A percentile compares a stretch with the other conserved stretches of the same genome.
phyloP scores from a whole-genome alignment of 129 eudicot genomes.

The Chrysanthemum makinoi region DNA sequence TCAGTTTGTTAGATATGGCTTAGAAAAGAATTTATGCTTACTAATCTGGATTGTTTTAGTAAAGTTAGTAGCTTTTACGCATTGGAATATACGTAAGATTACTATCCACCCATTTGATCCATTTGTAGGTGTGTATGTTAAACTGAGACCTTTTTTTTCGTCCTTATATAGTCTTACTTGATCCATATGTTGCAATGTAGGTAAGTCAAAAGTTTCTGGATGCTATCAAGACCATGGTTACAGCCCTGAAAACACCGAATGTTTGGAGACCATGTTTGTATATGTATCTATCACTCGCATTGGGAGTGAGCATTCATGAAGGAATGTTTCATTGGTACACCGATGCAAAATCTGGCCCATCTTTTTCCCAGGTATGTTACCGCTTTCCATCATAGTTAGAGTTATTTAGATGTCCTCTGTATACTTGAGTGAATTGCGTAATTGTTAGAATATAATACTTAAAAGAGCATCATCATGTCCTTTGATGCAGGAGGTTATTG shows the following conservation, averaged over 20 bases:
- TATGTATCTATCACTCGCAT: conserved; percentile 82
- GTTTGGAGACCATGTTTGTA: conserved; percentile 96
- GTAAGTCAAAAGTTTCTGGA: conserved; percentile 58
- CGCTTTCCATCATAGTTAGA: too few species aligned
- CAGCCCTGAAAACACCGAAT: conserved; percentile 59
- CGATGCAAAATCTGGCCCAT: conserved; percentile 71
- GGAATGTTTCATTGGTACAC: conserved; percentile 99
- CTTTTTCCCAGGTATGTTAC: conserved; percentile 71
- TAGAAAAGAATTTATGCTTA: neutral
- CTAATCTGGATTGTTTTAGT: neutral
- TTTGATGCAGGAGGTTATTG: conserved; percentile 69
- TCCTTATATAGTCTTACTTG: neutral
- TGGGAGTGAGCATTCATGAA: conserved; percentile 69
- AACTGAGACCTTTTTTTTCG: neutral
- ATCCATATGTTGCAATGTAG: too few species aligned
- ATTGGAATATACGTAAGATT: neutral
- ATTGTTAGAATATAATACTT: neutral
- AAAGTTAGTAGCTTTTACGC: neutral
- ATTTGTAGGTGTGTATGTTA: neutral
- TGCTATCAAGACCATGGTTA: conserved; percentile 77
- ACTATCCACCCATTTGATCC: neutral
- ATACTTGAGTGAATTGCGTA: neutral
- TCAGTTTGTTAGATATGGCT: neutral
- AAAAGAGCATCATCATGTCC: conserved; percentile 1
- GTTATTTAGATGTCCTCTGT: too few species aligned